These are phyloP conservation scores for Ceratobasidium papillatum DNA, from an alignment of 1,284 basidiomycete species.

Conservation along the genomic window DNA sequence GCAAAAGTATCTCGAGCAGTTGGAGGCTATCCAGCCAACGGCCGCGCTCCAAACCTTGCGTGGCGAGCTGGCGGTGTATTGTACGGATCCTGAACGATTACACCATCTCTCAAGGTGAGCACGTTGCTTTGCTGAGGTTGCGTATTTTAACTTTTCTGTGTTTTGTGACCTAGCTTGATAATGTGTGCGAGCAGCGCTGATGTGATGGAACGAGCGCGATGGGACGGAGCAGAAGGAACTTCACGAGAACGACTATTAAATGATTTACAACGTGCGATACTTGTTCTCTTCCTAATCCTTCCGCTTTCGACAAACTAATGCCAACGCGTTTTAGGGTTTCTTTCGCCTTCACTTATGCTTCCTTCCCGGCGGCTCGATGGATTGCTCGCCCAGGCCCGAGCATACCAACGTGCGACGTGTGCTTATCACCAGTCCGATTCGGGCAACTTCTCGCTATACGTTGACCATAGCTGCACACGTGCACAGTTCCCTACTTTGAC, in stretches of 20 bases:
- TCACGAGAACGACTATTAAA: slow-evolving; percentile 82
- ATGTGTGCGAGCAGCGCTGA: slow-evolving; percentile 91
- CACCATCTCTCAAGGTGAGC: slow-evolving; percentile 85
- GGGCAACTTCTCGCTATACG: slow-evolving; percentile 80
- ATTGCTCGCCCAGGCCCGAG: slow-evolving; percentile 86
- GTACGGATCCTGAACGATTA: slow-evolving; percentile 78
- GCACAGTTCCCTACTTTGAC: slow-evolving; percentile 85
- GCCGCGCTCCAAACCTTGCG: slow-evolving; percentile 87
- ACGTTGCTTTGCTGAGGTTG: neutral
- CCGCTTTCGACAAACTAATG: neutral
- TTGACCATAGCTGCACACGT: slow-evolving; percentile 84
- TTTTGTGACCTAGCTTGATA: slow-evolving; percentile 68
- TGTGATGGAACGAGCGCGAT: slow-evolving; percentile 79
- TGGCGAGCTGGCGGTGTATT: slow-evolving; percentile 83
- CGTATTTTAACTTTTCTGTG: neutral
- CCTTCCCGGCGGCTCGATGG: slow-evolving; percentile 87
- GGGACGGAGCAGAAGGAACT: slow-evolving; percentile 86
- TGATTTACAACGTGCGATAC: slow-evolving; percentile 79
- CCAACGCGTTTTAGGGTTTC: slow-evolving; percentile 66
- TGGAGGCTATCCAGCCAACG: slow-evolving; percentile 84
- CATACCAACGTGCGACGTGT: slow-evolving; percentile 80
- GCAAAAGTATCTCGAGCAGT: slow-evolving; percentile 96
- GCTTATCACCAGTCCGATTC: slow-evolving; percentile 74
- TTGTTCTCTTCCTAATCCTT: slow-evolving; percentile 3
- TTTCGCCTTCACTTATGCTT: slow-evolving; percentile 91